A percentile compares a stretch with the other conserved stretches of the same genome.
Evolutionary conservation across 768 basidiomycete species (phyloP).

Genomic region (Lentinula lateritia): DNA sequence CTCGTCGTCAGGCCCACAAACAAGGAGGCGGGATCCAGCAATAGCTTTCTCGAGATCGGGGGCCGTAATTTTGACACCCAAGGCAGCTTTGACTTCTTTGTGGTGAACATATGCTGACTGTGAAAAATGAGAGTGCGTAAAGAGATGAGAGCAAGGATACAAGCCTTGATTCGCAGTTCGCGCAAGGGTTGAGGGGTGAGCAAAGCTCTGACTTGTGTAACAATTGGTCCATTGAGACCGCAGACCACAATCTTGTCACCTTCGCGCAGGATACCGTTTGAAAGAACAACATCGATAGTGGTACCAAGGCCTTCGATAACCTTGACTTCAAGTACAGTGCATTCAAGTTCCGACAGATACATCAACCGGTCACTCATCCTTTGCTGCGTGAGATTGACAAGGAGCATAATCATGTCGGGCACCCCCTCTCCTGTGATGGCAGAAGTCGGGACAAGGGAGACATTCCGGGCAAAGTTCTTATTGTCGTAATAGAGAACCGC

Average conservation of each 20-base stretch:
- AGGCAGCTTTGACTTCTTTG: slow-evolving; percentile 93
- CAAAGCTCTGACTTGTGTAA: slow-evolving; percentile 89
- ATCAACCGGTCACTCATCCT: slow-evolving; percentile 96
- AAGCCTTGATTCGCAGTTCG: slow-evolving; percentile 91
- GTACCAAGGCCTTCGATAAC: slow-evolving; percentile 97
- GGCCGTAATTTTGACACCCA: slow-evolving; percentile 93
- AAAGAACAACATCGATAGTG: slow-evolving; percentile 94
- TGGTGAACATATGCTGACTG: slow-evolving; percentile 96
- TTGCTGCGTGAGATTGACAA: slow-evolving; percentile 95
- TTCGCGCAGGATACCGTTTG: slow-evolving; percentile 89
- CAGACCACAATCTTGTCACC: slow-evolving; percentile 94
- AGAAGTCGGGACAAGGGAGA: slow-evolving; percentile 96
- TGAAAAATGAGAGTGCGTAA: slow-evolving; percentile 6
- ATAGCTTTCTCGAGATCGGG: slow-evolving; percentile 97
- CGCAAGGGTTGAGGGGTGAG: slow-evolving; percentile 95
- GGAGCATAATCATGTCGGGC: slow-evolving; percentile 98
- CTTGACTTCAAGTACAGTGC: slow-evolving; percentile 98
- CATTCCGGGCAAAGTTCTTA: slow-evolving; percentile 89
- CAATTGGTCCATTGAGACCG: slow-evolving; percentile 95
- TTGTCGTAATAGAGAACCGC: slow-evolving; percentile 96
- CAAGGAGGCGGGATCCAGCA: slow-evolving; percentile 90
- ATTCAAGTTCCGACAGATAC: slow-evolving; percentile 97
- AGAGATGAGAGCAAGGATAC: slow-evolving; percentile 9
- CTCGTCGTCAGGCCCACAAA: slow-evolving; percentile 92
- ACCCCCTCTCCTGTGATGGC: slow-evolving; percentile 98